Conservation (phyloP, 1,284 basidiomycete species). For the Trametes pubescens region DNA sequence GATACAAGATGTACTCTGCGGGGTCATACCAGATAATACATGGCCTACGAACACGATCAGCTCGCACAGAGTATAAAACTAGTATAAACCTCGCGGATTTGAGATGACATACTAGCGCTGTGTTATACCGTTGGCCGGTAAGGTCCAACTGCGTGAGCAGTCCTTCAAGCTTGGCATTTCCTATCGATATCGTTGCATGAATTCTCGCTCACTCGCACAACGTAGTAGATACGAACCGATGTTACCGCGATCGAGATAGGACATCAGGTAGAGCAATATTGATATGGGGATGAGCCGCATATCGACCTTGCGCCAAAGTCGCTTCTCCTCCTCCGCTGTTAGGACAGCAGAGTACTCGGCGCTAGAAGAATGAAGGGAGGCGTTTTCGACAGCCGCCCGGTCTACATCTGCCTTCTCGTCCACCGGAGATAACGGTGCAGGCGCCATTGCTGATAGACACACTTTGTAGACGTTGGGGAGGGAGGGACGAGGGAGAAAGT, state of each 20-base stretch:
- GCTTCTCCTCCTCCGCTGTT: constrained; percentile 9
- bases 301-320: constrained; percentile 33
- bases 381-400: not conserved
- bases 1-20: not conserved
- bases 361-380: not conserved
- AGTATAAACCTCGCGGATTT: not conserved
- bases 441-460: not conserved
- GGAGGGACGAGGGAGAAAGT: not conserved
- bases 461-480: not conserved
- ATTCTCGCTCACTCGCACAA: not conserved
- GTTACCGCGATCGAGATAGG: constrained; percentile 41
- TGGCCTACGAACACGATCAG: constrained; percentile 53
- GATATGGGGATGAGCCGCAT: constrained; percentile 48
- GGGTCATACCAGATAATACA: constrained; percentile 68
- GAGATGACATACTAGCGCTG: constrained; percentile 58
- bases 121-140: constrained; percentile 66
- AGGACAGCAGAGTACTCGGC: not conserved
- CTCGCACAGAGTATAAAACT: not conserved
- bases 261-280: constrained; percentile 49
- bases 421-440: not conserved
- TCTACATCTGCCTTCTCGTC: not conserved
- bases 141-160: constrained; percentile 60
- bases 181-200: not conserved
- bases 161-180: constrained; percentile 54
- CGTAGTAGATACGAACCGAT: constrained; percentile 40